Evolutionary conservation across 345 rosid genomes (phyloP).

Genomic region (Leavenworthia alabamica): DNA sequence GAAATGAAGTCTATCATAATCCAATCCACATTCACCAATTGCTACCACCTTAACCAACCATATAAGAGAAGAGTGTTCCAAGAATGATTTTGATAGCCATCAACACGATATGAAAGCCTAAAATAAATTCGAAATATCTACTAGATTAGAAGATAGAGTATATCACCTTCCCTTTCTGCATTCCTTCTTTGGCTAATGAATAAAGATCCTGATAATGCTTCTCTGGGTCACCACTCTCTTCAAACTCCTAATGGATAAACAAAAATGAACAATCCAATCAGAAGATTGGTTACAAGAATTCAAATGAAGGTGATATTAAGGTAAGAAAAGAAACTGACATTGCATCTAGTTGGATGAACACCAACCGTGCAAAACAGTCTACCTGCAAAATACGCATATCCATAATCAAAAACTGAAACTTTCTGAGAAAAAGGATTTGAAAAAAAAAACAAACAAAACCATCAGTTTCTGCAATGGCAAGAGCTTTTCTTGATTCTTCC

Average conservation of each 20-base stretch:
- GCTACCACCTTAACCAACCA: slow-evolving; percentile 64
- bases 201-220: slow-evolving; percentile 77
- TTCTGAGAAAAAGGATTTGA: background rate
- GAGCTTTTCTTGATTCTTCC: slow-evolving; percentile 87
- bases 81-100: background rate
- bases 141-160: background rate
- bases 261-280: slow-evolving; percentile 12
- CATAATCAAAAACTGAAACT: background rate
- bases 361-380: slow-evolving; percentile 94
- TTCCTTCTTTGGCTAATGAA: slow-evolving; percentile 73
- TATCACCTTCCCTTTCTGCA: slow-evolving; percentile 82
- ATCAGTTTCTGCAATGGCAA: slow-evolving; percentile 92
- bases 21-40: slow-evolving; percentile 94
- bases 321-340: slow-evolving; percentile 35
- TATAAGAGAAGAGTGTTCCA: background rate
- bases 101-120: background rate
- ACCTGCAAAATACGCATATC: slow-evolving; percentile 37
- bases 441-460: slow-evolving; percentile 44
- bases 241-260: slow-evolving; percentile 60
- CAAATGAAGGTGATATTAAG: background rate
- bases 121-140: background rate
- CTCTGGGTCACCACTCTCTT: slow-evolving; percentile 81
- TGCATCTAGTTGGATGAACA: slow-evolving; percentile 97
- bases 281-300: background rate
- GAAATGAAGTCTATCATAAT: slow-evolving; percentile 95